Evolutionary conservation across 2,329 filamentous ascomycete genomes (phyloP).

Genomic region (Aureobasidium sp.): DNA sequence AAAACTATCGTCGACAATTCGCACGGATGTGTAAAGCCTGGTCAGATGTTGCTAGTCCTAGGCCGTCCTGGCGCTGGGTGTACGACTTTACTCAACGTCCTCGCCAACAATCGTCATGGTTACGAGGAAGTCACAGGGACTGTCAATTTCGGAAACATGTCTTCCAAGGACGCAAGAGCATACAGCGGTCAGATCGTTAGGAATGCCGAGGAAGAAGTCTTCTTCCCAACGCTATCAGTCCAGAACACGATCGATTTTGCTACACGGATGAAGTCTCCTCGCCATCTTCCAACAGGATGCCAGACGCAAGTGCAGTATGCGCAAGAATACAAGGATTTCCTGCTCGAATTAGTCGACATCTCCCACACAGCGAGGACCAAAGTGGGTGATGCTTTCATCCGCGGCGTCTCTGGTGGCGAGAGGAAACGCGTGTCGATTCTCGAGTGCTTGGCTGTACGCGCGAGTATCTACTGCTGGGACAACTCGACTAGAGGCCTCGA

Average conservation of each 20-base stretch:
- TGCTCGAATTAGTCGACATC: constrained; percentile 90
- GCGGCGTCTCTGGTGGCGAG: constrained; percentile 53
- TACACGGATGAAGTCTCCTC: constrained; percentile 73
- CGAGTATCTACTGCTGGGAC: constrained; percentile 33
- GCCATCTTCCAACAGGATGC: constrained; percentile 60
- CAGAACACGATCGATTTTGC: constrained; percentile 81
- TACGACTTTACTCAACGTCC: constrained; percentile 65
- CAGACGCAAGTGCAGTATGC: constrained; percentile 51
- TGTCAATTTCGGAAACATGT: constrained; percentile 45
- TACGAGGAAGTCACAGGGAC: constrained; percentile 61
- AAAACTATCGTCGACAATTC: neutral
- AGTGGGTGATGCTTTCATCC: constrained; percentile 72
- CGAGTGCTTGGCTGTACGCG: constrained; percentile 38
- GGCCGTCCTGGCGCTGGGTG: constrained; percentile 67
- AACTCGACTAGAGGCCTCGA: constrained; percentile 42
- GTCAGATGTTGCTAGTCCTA: constrained; percentile 67
- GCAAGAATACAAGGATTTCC: constrained; percentile 60
- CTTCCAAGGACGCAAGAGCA: constrained; percentile 34
- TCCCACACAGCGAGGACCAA: constrained; percentile 79
- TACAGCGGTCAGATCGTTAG: constrained; percentile 80
- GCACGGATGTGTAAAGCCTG: constrained; percentile 39
- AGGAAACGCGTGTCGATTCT: constrained; percentile 41
- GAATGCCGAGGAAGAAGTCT: constrained; percentile 78
- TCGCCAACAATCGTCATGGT: constrained; percentile 58
- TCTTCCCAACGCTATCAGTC: constrained; percentile 77